A percentile compares a stretch with the other conserved stretches of the same genome.
These are phyloP conservation scores for Cryptococcus depauperatus DNA, from an alignment of 1,284 basidiomycete species.

Conservation along the genomic window DNA sequence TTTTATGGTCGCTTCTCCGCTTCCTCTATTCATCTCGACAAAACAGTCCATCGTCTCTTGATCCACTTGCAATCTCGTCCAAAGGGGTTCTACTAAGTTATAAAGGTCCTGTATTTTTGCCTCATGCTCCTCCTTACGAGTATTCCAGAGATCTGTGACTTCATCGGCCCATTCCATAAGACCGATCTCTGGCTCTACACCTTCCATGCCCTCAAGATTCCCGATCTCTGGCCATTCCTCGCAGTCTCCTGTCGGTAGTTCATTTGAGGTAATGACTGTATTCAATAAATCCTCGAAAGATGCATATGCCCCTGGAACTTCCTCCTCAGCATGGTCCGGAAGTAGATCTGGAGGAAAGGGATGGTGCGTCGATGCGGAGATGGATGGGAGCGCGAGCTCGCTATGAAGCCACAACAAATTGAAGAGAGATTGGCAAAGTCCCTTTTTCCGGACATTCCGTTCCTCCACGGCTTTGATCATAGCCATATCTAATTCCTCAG, in stretches of 20 bases:
- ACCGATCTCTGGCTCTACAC: constrained; percentile 38
- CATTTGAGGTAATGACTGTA: constrained; percentile 21
- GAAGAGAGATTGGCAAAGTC: constrained; percentile 31
- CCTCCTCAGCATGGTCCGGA: constrained; percentile 20
- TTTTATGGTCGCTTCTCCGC: constrained; percentile 32
- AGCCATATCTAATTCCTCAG: constrained; percentile 24
- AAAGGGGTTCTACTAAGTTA: constrained; percentile 41
- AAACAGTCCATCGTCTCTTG: constrained; percentile 40
- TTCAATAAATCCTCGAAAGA: constrained; percentile 25
- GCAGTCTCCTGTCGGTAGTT: constrained; percentile 11
- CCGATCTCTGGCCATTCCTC: constrained; percentile 25
- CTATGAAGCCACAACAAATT: constrained; percentile 37
- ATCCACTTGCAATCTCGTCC: constrained; percentile 34
- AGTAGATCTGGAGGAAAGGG: constrained; percentile 30
- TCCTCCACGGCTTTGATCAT: constrained; percentile 29
- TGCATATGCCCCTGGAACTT: constrained; percentile 25
- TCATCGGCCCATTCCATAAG: constrained; percentile 36
- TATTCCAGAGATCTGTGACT: constrained; percentile 34
- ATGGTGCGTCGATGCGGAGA: constrained; percentile 18
- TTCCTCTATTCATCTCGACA: constrained; percentile 40
- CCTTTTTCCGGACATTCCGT: constrained; percentile 25
- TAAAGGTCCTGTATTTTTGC: constrained; percentile 39
- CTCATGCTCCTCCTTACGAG: constrained; percentile 31
- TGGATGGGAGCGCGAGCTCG: constrained; percentile 35
- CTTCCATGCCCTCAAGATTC: constrained; percentile 30